Evolutionary conservation across 1,284 basidiomycete species (phyloP), one percentile per base, ranked within the genome.

Genomic region (Ustanciosporium gigantosporum): DNA sequence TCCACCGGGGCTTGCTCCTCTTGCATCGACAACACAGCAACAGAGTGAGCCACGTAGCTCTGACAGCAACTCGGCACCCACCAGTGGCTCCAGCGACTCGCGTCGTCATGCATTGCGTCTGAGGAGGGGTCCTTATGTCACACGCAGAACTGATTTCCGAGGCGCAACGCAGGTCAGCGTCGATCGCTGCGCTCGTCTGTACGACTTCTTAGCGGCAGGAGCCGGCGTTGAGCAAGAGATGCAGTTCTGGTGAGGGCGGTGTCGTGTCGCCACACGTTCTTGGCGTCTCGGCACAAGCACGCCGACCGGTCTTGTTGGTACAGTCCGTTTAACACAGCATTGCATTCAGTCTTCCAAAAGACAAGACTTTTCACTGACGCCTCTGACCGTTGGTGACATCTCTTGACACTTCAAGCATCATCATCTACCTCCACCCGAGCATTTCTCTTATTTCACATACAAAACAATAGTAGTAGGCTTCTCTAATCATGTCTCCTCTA

Each of bases 171-270:
- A 49, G 16, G 20, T 29, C n/a, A 52, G 48, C 11, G 25, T 64
- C 17, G 46, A 57, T 16, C 23, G 53, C 8, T 50, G 46, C 25
- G 36, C 36, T 2, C 5, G 35, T 9, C 22, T 64, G 17, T 46
- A 43, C 25, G 46, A 53, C 17, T 41, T 46, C 1, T 23, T 64
- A 4, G 38, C 41, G n/a, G 38, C 35, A 2, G 34, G 49, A 1
- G 46, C 48, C 15, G 53, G 51, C 5, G 31, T 34, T 19, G 50
- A 41, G 24, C 32, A 40, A 15, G 56, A 45, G 8, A 52, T 52
- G 45, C n/a, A 31, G 25, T 52, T 52, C 23, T 59, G 56, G 56
- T 59, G 36, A 27, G 13, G n/a, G n/a, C n/a, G n/a, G n/a, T n/a
- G n/a, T n/a, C n/a, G n/a, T n/a, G n/a, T n/a, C n/a, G n/a, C n/a